Base-by-base conservation (phyloP, 2,329 filamentous ascomycete species). In the Colletotrichum musicola region DNA sequence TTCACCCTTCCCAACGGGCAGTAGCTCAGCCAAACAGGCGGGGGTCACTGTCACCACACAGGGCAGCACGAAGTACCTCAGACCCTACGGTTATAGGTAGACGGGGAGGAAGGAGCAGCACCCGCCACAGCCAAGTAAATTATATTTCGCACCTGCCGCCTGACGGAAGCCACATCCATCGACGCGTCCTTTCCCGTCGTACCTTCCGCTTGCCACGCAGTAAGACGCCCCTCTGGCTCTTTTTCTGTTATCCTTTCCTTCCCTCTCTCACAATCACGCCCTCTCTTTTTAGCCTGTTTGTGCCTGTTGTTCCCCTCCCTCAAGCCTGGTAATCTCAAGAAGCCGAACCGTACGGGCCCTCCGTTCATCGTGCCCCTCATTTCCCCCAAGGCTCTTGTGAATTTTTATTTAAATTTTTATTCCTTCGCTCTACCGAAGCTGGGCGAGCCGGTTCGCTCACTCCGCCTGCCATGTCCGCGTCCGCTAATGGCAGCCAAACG, bases 401-500 rank as follows among this genome's bases (percentile, higher is more conserved):
- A 6, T 42, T 42, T 35, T 35, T 35, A 35, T 35, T 35, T 35
- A 35, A 10, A 2, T 35, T 35, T 35, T 35, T 35, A 9, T 46
- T 14, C 14, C 7, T 4, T 22, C 22, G 22, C 2, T 46, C 18
- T 7, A 25, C 57, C 35, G 42, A 13, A 61, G 22, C 35, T 35
- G 58, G 47, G n/a, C 53, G 38, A 59, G 44, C 25, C 42, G 56
- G 25, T 12, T 30, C 49, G 40, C 10, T n/a, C 40, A 13, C 30
- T 35, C 30, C 6, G 30, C 30, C 13, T 13, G 40, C 13, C 35
- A 27, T 61, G 55, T 18, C 50, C 50, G 65, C 61, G 65, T 65
- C 65, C 30, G 30, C 7, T 10, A 35, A 35, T 35, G 10, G 10
- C 30, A 35, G 30, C 6, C 30, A 35, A 38, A 53, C 65, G 30